Evolutionary conservation across 176 grass and related monocot species (phyloP), one percentile per base, ranked within the genome.

Genomic region (Stipa capillata): DNA sequence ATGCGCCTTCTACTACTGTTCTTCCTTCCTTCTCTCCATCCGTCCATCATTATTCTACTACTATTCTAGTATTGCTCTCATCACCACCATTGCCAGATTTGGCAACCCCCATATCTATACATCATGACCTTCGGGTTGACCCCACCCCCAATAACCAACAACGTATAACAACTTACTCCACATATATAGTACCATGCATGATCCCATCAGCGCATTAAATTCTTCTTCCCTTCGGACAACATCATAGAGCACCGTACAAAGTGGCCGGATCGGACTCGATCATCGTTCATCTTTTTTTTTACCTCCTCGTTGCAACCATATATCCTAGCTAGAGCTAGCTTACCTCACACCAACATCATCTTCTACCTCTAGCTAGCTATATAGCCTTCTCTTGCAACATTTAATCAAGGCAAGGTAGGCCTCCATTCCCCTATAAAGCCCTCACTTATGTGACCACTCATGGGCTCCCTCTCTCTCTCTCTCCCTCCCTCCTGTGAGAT

Each of bases 371-470:
- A n/a, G n/a, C n/a, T n/a, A n/a, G n/a, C n/a, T n/a, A n/a, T n/a
- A n/a, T n/a, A n/a, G n/a, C n/a, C n/a, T n/a, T n/a, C 74, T 61
- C 74, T 31, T 60, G 55, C 74, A 45, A 77, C 47, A 52, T 52
- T 52, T 36, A 77, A 59, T 29, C n/a, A n/a, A n/a, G n/a, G n/a
- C 56, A 56, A 76, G 47, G 31, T 52, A 73, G n/a, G 50, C 69
- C 85, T 87, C 75, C 85, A 82, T 87, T 44, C 85, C 79, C 73
- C 88, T 85, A 91, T 88, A 85, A 76, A 82, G 82, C 79, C 88
- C 54, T 90, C 71, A 54, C 69, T 87, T 85, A 87, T 75, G 85
- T 86, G 74, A 80, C 93, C 80, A 86, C 48, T 77, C 83, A 82
- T 79, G 78, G 43, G 43, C 85, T 87, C 84, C 73, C 79, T 70